Base-by-base conservation (phyloP, 1,284 basidiomycete species). In the Cryptococcus sp. region DNA sequence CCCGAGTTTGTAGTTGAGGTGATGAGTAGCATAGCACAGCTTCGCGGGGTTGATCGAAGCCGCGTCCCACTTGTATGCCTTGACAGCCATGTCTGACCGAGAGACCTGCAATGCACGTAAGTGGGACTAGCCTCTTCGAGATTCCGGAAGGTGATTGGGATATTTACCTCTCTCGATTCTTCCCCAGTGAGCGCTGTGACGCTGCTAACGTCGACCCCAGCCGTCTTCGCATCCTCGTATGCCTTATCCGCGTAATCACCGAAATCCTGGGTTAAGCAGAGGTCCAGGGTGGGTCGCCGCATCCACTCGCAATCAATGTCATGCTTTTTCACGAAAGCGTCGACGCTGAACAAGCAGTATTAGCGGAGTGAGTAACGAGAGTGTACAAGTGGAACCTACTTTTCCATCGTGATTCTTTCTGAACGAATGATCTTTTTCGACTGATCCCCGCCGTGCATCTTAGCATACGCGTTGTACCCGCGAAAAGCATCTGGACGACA, bases 11-110 rank as follows among this genome's bases (percentile, higher is more conserved):
- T 50, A 41, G 47, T 64, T 64, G n/a, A 68, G 41, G 10, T 39
- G 46, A 46, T 72, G 66, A 5, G 75, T 63, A 13, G 60, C 70
- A 3, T 68, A 60, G 11, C 62, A 65, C 30, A 75, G 66, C 52
- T 75, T 68, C 19, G 70, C 69, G 10, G 75, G 75, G 55, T 75
- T 70, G 25, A 74, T 39, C 20, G 70, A 72, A 20, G 70, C 69
- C 4, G 73, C 75, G 25, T 55, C 54, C 71, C 73, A 74, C 25
- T 63, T 56, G 45, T 52, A 53, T 15, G 60, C 56, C 8, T 55
- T 35, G 30, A 52, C 47, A 47, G 59, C 51, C 7, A 19, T 23
- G 3, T 25, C 19, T 13, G 52, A 41, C 4, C 55, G 41, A 5
- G 59, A 53, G 43, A 50, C 55, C 59, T 61, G 16, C 13, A 6